Evolutionary conservation across 441 rosid genomes (phyloP), one percentile per base, ranked within the genome.

Genomic region (Populus hybrid): DNA sequence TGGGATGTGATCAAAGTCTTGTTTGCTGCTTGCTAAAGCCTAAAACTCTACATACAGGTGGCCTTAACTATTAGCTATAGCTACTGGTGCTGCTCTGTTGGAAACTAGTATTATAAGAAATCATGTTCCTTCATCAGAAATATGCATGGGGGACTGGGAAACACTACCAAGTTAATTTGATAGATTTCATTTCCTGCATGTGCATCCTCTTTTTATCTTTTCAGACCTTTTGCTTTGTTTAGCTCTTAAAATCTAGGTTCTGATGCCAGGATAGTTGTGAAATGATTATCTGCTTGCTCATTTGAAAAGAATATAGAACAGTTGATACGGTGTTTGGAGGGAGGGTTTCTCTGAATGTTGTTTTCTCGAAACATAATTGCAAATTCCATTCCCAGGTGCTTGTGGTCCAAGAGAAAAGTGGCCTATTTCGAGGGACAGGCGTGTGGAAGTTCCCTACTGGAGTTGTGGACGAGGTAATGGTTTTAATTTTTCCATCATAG

Each of bases 391-490:
- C 70, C 21, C 76, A 94, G 97, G 85, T 92, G 65, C 82, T 93
- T 16, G 97, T 93, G 35, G 94, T 93, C 77, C 97, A 92, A 84
- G 98, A 95, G 80, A 95, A 89, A 79, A 83, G 53, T 2, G 95
- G 98, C 77, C 80, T 78, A n/a, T 80, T 88, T 71, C 81, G 33
- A 64, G 94, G 96, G 63, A 80, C 42, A 38, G 92, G 97, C 59
- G 63, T 90, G 29, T 92, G 97, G 98, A 93, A 92, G 91, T 84
- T 93, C 82, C 98, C 98, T 68, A 89, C 99, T 4, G 97, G 98
- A 74, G 91, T 84, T 71, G 95, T 91, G 26, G 87, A 95, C 21
- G 90, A 91, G 98, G 99, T 87, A 73, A 35, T 33, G 64, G 24
- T 31, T 64, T 26, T 28, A 23, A 56, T 42, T 79, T 33, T 79